Percentiles rank a stretch among this genome's conserved stretches.
phyloP scores from a whole-genome alignment of 2,329 filamentous ascomycete genomes.

The Pyrenophora seminiperda region DNA sequence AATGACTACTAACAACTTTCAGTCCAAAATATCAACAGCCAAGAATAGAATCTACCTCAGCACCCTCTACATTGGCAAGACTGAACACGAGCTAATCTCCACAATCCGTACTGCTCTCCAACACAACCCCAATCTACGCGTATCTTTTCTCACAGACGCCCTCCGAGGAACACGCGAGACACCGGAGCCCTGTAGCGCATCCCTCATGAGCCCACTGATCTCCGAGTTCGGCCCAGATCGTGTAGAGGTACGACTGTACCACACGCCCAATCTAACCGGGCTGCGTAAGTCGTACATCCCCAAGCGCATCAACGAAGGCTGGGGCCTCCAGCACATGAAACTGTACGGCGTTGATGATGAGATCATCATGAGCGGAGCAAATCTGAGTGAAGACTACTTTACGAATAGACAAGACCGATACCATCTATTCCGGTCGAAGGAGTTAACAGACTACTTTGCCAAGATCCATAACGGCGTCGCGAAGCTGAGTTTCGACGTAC shows the following conservation, averaged over 20 bases:
- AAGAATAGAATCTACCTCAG: constrained; percentile 84
- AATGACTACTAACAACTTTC: constrained; percentile 17
- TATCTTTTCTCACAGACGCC: constrained; percentile 91
- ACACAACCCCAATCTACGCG: constrained; percentile 73
- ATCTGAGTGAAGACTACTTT: constrained; percentile 92
- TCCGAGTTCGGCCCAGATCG: constrained; percentile 80
- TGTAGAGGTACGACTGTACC: constrained; percentile 95
- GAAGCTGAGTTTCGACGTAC: constrained; percentile 79
- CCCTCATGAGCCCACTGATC: constrained; percentile 82
- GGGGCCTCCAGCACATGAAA: constrained; percentile 99
- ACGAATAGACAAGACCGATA: constrained; percentile 95
- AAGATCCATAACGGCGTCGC: constrained; percentile 77
- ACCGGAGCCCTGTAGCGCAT: constrained; percentile 83
- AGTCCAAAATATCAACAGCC: constrained; percentile 76
- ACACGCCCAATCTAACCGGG: constrained; percentile 93
- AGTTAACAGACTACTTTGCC: constrained; percentile 82
- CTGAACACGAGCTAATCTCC: constrained; percentile 84
- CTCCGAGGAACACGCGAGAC: constrained; percentile 90
- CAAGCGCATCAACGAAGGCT: constrained; percentile 92
- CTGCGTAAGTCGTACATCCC: constrained; percentile 82
- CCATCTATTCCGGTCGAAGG: constrained; percentile 81
- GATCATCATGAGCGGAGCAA: constrained; percentile 87
- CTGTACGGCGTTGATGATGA: constrained; percentile 95
- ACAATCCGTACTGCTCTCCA: constrained; percentile 77
- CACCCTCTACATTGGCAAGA: constrained; percentile 96